phyloP scores from a whole-genome alignment of 2,329 filamentous ascomycete genomes.

The Aureobasidium sp. region DNA sequence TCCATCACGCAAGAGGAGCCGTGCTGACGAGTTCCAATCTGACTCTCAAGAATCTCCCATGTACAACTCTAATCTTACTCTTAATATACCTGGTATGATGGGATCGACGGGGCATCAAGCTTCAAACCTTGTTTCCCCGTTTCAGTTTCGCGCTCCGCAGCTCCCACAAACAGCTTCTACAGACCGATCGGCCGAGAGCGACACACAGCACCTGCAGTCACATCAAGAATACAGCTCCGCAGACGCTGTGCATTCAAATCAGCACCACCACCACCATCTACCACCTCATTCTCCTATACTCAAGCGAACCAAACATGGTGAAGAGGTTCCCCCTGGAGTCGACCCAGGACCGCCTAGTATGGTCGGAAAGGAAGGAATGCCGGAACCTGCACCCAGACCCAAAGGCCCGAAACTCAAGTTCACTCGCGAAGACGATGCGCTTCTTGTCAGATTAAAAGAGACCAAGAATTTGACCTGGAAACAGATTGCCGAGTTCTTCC shows the following conservation, averaged over 20 bases:
- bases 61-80: background rate
- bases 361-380: conserved; percentile 82
- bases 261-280: conserved; percentile 75
- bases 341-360: conserved; percentile 64
- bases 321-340: conserved; percentile 32
- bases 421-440: conserved; percentile 80
- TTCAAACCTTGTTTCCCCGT: background rate
- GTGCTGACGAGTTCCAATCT: background rate
- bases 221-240: background rate
- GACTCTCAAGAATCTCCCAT: background rate
- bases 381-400: conserved; percentile 67
- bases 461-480: conserved; percentile 95
- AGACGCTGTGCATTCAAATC: background rate
- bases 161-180: background rate
- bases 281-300: conserved; percentile 63
- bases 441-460: conserved; percentile 85
- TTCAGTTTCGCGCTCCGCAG: background rate
- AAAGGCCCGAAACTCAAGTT: conserved; percentile 89
- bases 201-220: background rate
- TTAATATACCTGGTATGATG: background rate
- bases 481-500: conserved; percentile 95
- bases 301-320: conserved; percentile 50
- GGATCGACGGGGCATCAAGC: background rate
- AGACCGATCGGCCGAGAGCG: background rate
- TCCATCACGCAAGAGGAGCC: conserved; percentile 6